Base-by-base conservation (phyloP, 495 filamentous ascomycete species). In the Filosporella fistucella region DNA sequence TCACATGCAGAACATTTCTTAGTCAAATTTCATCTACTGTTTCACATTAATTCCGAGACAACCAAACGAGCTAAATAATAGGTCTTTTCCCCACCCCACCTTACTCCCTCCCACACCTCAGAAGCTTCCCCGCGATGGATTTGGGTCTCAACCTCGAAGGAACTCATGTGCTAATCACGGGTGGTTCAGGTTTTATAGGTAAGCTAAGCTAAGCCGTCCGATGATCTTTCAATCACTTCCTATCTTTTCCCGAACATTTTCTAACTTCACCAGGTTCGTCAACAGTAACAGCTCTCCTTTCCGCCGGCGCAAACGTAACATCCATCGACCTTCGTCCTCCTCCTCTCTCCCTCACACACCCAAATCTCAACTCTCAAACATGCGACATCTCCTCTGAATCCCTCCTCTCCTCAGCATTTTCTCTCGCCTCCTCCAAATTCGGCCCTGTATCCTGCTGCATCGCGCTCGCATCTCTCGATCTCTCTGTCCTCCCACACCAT, bases 161-260 rank as follows among this genome's bases (percentile, higher is more conserved):
- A 30, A 65, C 62, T 12, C 67, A 70, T 51, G 63, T 81, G 45
- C 55, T 83, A 8, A 61, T 82, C 29, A 77, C 78, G 26, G 78
- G 77, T 16, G 78, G 78, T 36, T 65, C 64, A 8, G 75, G 75
- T 4, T 76, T 77, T 55, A 62, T 78, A 13, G 68, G n/a, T n/a
- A n/a, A n/a, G 66, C 3, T 8, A 32, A 32, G 28, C 28, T 8
- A 8, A n/a, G n/a, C 28, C 28, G n/a, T 8, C n/a, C n/a, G 8
- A 32, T 8, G 28, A 32, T 8, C 9, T 32, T 32, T n/a, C 8
- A 8, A 8, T 8, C 9, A 32, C n/a, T 32, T 8, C n/a, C 8
- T 8, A 8, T 32, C 8, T 32, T 32, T 32, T n/a, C 8, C 8
- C 28, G 8, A 32, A 32, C 28, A 32, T 8, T 32, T n/a, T 32